Conservation (phyloP, 2,329 filamentous ascomycete genomes). For the Neospermospora avenae region DNA sequence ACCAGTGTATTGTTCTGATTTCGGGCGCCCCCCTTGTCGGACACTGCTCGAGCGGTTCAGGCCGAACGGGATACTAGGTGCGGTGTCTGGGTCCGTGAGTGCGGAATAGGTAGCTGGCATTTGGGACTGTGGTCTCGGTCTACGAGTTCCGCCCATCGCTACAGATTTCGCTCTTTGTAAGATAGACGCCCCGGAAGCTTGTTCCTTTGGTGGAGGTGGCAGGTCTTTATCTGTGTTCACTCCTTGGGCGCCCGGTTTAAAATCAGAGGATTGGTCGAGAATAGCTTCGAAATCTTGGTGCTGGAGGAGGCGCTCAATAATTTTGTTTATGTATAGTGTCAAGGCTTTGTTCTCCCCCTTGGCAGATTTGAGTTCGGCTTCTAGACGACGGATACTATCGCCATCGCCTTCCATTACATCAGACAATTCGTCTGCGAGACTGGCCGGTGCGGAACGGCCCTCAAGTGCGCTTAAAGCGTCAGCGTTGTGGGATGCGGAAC, state of each 20-base stretch:
- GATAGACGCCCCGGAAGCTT: constrained; percentile 45
- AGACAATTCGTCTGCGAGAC: constrained; percentile 85
- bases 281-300: constrained; percentile 95
- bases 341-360: constrained; percentile 97
- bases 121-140: constrained; percentile 55
- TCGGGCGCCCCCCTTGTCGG: constrained; percentile 50
- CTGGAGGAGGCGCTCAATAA: constrained; percentile 90
- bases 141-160: constrained; percentile 44
- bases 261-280: constrained; percentile 72
- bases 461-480: constrained; percentile 64
- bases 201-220: constrained; percentile 59
- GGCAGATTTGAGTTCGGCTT: constrained; percentile 72
- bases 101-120: constrained; percentile 44
- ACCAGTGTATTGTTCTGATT: constrained; percentile 59
- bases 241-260: constrained; percentile 40
- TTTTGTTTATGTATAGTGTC: constrained; percentile 97
- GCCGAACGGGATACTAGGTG: constrained; percentile 71
- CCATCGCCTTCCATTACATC: constrained; percentile 61
- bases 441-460: constrained; percentile 53
- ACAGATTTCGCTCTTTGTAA: constrained; percentile 62
- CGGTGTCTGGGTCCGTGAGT: constrained; percentile 66
- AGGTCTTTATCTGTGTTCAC: constrained; percentile 70
- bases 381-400: constrained; percentile 63
- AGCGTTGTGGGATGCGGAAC: constrained; percentile 57
- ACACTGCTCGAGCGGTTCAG: constrained; percentile 52